Evolutionary conservation across 345 rosid genomes (phyloP).

Genomic region (Leavenworthia alabamica): DNA sequence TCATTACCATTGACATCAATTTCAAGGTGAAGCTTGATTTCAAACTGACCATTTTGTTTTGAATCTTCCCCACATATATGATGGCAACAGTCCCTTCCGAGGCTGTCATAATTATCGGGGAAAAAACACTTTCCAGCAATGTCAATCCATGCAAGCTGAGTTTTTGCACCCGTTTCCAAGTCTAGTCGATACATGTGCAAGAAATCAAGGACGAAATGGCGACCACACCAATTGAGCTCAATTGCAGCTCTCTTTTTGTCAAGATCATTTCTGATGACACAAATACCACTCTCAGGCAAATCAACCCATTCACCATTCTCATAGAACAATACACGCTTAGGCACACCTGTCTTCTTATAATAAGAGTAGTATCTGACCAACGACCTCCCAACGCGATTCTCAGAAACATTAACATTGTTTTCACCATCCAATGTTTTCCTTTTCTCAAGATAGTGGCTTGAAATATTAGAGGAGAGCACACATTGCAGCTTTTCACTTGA

Average conservation of each 20-base stretch:
- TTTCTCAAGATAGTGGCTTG: constrained; percentile 34
- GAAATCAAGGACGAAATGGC: constrained; percentile 55
- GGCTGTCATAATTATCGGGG: constrained; percentile 46
- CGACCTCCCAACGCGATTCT: constrained; percentile 34
- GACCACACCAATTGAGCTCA: constrained; percentile 46
- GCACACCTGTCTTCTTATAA: constrained; percentile 59
- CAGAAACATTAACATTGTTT: constrained; percentile 27
- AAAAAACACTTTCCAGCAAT: constrained; percentile 70
- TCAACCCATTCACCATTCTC: constrained; percentile 68
- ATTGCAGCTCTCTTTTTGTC: constrained; percentile 53
- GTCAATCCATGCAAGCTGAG: constrained; percentile 90
- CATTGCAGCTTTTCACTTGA: constrained; percentile 31
- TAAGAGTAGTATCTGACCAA: constrained; percentile 52
- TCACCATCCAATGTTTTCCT: constrained; percentile 39
- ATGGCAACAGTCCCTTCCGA: constrained; percentile 33
- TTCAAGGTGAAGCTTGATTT: constrained; percentile 73
- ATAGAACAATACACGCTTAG: constrained; percentile 62
- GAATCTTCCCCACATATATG: constrained; percentile 29
- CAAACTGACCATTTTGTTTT: constrained; percentile 36
- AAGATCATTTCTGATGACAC: constrained; percentile 48
- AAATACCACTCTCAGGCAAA: constrained; percentile 42
- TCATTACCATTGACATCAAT: constrained; percentile 59
- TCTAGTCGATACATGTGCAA: constrained; percentile 69
- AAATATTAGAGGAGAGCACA: constrained; percentile 25
- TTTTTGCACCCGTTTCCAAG: constrained; percentile 49